Conservation (phyloP, 768 basidiomycete species). For the Candolleomyces eurysporus region DNA sequence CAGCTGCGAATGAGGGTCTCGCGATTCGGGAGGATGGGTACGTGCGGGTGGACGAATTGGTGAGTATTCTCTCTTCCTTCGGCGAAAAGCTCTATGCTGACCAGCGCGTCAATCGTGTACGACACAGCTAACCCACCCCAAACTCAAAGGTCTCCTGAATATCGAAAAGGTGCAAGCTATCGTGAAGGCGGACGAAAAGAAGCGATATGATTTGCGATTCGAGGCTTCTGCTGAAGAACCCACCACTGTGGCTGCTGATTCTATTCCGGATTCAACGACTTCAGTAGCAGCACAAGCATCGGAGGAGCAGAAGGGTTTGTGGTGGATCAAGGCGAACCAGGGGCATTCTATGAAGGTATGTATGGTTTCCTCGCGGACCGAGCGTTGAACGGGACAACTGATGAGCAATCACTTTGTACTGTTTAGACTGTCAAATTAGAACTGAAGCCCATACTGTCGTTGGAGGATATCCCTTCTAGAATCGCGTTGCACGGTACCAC, state of each 20-base stretch:
- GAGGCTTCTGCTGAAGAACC: constrained; percentile 29
- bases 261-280: background rate
- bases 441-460: constrained; percentile 52
- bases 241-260: constrained; percentile 1
- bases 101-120: background rate
- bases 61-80: constrained; percentile 36
- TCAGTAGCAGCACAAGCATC: background rate
- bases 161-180: constrained; percentile 52
- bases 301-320: constrained; percentile 18
- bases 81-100: background rate
- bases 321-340: constrained; percentile 91
- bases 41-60: constrained; percentile 78
- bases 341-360: constrained; percentile 80
- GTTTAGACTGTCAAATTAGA: constrained; percentile 69
- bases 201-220: constrained; percentile 52
- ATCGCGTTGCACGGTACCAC: constrained; percentile 85
- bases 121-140: constrained; percentile 11
- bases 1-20: constrained; percentile 73
- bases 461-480: constrained; percentile 61
- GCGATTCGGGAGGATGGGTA: constrained; percentile 83
- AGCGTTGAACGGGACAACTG: background rate
- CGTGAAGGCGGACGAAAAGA: constrained; percentile 66
- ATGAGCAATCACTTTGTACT: background rate
- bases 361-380: background rate
- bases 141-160: constrained; percentile 47